Evolutionary conservation across 192 early-diverging fungal species (phyloP).

Genomic region (Backusella westeae): DNA sequence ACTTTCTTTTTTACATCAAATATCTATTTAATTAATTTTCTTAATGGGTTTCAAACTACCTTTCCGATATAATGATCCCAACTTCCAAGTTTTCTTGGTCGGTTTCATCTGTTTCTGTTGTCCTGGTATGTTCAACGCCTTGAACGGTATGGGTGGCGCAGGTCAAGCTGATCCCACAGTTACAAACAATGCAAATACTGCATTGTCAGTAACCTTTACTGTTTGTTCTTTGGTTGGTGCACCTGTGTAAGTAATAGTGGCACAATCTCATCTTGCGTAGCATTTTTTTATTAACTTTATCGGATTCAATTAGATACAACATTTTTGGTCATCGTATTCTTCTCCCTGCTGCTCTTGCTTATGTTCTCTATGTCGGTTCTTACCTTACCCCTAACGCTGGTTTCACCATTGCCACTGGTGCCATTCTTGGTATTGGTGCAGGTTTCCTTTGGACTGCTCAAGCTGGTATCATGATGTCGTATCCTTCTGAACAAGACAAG

Average conservation of each 20-base stretch:
- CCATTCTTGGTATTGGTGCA: slow-evolving; percentile 77
- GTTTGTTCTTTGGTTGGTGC: slow-evolving; percentile 75
- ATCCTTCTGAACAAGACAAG: slow-evolving; percentile 81
- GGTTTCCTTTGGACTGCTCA: slow-evolving; percentile 63
- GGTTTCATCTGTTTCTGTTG: slow-evolving; percentile 43
- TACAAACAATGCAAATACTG: slow-evolving; percentile 77
- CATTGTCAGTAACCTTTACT: slow-evolving; percentile 75
- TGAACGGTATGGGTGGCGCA: slow-evolving; percentile 62
- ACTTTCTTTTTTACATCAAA: background rate
- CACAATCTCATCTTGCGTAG: background rate
- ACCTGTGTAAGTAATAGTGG: slow-evolving; percentile 43
- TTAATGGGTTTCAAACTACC: slow-evolving; percentile 26
- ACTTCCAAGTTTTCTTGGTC: slow-evolving; percentile 36
- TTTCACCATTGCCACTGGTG: slow-evolving; percentile 75
- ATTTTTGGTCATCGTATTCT: slow-evolving; percentile 73
- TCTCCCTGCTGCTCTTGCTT: slow-evolving; percentile 62
- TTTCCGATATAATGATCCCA: slow-evolving; percentile 29
- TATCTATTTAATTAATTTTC: background rate
- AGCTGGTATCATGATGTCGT: slow-evolving; percentile 79
- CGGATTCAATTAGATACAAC: slow-evolving; percentile 69
- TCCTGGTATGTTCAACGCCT: slow-evolving; percentile 62
- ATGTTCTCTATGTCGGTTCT: slow-evolving; percentile 76
- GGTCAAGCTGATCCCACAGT: slow-evolving; percentile 62
- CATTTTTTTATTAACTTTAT: slow-evolving; percentile 43
- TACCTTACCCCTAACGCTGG: slow-evolving; percentile 57